Evolutionary conservation across 805 yeast genomes (phyloP), one percentile per base, ranked within the genome.

Genomic region (Jamesozyma gamospora): DNA sequence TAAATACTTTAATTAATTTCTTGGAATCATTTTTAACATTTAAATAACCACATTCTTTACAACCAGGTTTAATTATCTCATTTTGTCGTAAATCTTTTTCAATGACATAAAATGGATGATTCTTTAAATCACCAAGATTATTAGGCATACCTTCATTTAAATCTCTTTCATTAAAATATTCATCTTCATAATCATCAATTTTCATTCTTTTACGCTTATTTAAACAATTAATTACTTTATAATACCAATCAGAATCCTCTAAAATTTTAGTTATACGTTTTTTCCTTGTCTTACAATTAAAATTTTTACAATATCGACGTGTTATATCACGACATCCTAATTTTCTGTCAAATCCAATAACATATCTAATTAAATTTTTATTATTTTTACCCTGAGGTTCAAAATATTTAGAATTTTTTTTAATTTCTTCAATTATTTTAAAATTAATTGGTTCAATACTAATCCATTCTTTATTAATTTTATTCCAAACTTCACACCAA

Each of bases 401-500:
- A 15, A 84, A 66, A 37, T 69, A 69, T 28, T 78, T 69, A 43
- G 66, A 71, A 11, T 74, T 63, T 4, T 11, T 13, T 7, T 75
- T 72, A 7, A 80, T 71, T 27, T 73, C 66, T 57, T 85, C 94
- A 30, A 85, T 74, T 8, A 71, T 59, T 41, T 73, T 60, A 41
- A 79, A 70, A 24, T 79, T 78, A 0, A 79, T 64, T 0, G 96
- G 92, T 52, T 92, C 98, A 2, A 87, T 69, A 2, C 94, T 75
- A n/a, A 87, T 71, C 94, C 96, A 90, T 36, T 69, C 73, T 42
- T 76, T 70, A 4, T 75, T 62, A 42, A 71, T 74, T 37, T 72
- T 71, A 55, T 90, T 88, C 95, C 95, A 90, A 0, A 83, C 95
- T 56, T 92, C 98, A 17, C 78, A 78, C 98, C 98, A 92, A 53